Evolutionary conservation across 441 rosid genomes (phyloP), one percentile per base, ranked within the genome.

Genomic region (Manihot esculenta): DNA sequence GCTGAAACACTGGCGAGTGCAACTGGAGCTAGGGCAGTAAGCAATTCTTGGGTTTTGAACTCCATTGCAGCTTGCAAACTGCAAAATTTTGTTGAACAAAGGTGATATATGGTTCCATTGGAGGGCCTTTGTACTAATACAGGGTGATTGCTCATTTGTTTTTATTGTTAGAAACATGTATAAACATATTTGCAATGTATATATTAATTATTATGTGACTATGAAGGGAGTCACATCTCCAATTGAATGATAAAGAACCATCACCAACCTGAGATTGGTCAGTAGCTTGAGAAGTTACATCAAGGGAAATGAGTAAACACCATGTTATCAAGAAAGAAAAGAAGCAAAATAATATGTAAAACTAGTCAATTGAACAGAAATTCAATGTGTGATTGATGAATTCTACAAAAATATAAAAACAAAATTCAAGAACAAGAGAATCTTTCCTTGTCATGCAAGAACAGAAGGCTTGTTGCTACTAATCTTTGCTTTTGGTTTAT

Each of bases 1-100:
- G 97, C 91, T 35, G 88, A 88, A 76, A 85, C 82, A 17, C 76
- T 92, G 64, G 97, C 97, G 0, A 81, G 76, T 72, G 78, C 87
- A 68, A 78, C 85, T 33, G 85, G 78, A 79, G 86, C 94, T 45
- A 90, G 78, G 83, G 89, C 84, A 42, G 88, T 83, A 47, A 90
- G 85, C 85, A 92, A 86, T 76, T 76, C 83, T 35, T 94, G 99
- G 99, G 80, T 94, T 81, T 77, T 92, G 80, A 85, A 87, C 75
- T 92, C 91, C 67, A 83, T 94, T 67, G 96, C 98, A 63, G 87
- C 89, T 42, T 82, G 84, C 86, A 84, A 82, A 77, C 72, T 90
- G 78, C 93, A 64, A 75, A 48, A 54, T 47, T 53, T 66, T 54
- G 67, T 48, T 4, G 72, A 77, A 56, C 64, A 65, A 64, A 49